A percentile compares a stretch with the other conserved stretches of the same genome.
These are phyloP conservation scores for Porodaedalea pini DNA, from an alignment of 1,284 basidiomycete genomes.

Conservation along the genomic window DNA sequence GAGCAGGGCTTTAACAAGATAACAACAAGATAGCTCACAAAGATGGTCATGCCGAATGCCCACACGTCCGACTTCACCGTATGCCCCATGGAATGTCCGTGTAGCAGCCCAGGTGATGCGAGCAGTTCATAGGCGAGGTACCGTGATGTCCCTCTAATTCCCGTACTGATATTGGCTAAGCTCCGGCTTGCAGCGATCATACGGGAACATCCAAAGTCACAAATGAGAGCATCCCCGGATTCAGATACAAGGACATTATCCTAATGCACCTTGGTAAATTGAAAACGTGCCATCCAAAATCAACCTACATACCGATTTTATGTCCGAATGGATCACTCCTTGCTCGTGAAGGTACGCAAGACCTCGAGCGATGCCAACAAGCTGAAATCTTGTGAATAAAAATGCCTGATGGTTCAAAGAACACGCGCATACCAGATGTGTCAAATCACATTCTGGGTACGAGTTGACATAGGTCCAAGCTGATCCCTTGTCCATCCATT, in stretches of 20 bases:
- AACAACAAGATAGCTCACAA: background rate
- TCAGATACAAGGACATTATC: slow-evolving; percentile 7
- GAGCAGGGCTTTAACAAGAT: background rate
- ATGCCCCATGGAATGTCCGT: too few relatives aligned
- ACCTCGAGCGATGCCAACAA: slow-evolving; percentile 4
- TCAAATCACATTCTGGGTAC: background rate
- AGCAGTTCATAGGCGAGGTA: background rate
- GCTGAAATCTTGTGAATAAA: background rate
- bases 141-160: background rate
- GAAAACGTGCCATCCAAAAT: background rate
- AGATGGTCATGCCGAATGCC: slow-evolving; percentile 4
- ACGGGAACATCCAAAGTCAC: slow-evolving; percentile 8
- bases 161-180: background rate
- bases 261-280: background rate
- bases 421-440: background rate
- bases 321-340: slow-evolving; percentile 7
- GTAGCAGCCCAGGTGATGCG: too few relatives aligned
- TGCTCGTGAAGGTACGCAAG: slow-evolving; percentile 1
- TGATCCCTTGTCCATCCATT: slow-evolving; percentile 15
- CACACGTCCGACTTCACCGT: too few relatives aligned
- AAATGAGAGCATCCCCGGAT: background rate
- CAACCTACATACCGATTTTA: slow-evolving; percentile 5
- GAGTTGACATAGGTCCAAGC: background rate
- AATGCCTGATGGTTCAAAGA: background rate
- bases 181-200: background rate